A percentile compares a stretch with the other conserved stretches of the same genome.
phyloP scores from a whole-genome alignment of 2,329 filamentous ascomycete species.

The Pseudocercospora eumusae region DNA sequence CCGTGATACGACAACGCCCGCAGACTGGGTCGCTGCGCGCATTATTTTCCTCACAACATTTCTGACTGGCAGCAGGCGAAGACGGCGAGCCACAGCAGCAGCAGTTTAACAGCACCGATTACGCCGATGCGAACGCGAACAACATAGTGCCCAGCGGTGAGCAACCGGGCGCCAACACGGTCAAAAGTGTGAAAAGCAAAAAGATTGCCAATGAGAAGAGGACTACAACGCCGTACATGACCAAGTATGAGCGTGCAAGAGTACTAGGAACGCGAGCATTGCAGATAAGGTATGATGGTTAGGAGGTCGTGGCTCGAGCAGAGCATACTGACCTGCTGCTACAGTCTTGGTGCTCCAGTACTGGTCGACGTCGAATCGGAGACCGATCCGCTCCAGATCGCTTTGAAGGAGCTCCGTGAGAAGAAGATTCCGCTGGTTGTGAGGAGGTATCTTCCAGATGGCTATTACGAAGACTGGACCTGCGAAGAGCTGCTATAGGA shows the following conservation, averaged over 20 bases:
- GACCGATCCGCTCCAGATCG: slow-evolving; percentile 95
- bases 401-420: slow-evolving; percentile 93
- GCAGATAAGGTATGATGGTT: slow-evolving; percentile 75
- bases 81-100: slow-evolving; percentile 15
- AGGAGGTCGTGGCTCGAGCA: background rate
- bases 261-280: slow-evolving; percentile 90
- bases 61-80: slow-evolving; percentile 7
- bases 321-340: slow-evolving; percentile 8
- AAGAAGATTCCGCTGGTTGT: slow-evolving; percentile 99
- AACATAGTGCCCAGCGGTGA: slow-evolving; percentile 55
- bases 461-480: slow-evolving; percentile 99
- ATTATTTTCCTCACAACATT: background rate
- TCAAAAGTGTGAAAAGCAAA: slow-evolving; percentile 68
- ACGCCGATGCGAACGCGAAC: slow-evolving; percentile 38
- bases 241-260: slow-evolving; percentile 94
- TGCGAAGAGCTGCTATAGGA: slow-evolving; percentile 82
- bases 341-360: slow-evolving; percentile 94
- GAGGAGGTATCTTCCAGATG: slow-evolving; percentile 91
- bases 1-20: background rate
- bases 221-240: slow-evolving; percentile 97
- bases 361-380: slow-evolving; percentile 96
- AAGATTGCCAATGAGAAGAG: slow-evolving; percentile 87
- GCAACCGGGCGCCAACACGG: slow-evolving; percentile 48
- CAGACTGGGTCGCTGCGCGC: background rate
- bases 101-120: slow-evolving; percentile 35